These are phyloP conservation scores for Penicillium maclennaniae DNA, from an alignment of 495 filamentous ascomycete genomes.

Conservation along the genomic window DNA sequence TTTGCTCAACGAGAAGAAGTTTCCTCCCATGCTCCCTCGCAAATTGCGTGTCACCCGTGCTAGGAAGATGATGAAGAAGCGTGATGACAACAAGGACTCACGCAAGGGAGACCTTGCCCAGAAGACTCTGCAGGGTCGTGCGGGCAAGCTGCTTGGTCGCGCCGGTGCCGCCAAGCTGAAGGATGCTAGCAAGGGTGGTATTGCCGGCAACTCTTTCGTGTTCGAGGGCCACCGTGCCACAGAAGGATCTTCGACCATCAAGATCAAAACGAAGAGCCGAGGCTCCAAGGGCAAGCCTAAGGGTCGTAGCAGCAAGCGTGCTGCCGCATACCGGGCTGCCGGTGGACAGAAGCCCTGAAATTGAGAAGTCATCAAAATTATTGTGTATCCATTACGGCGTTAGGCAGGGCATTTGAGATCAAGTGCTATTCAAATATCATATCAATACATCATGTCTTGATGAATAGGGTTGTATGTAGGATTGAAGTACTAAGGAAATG, in stretches of 20 bases:
- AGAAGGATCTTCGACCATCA: slow-evolving; percentile 58
- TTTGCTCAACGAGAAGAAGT: slow-evolving; percentile 82
- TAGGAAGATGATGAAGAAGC: slow-evolving; percentile 69
- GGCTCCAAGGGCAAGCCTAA: slow-evolving; percentile 52
- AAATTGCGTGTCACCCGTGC: slow-evolving; percentile 82
- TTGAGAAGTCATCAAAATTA: slow-evolving; percentile 9
- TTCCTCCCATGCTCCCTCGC: slow-evolving; percentile 85
- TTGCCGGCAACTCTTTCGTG: slow-evolving; percentile 58
- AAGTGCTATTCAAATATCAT: slow-evolving; percentile 15
- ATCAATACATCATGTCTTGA: slow-evolving; percentile 6
- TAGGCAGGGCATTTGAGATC: slow-evolving; percentile 18
- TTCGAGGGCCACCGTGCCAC: slow-evolving; percentile 89
- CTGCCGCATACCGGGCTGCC: slow-evolving; percentile 62
- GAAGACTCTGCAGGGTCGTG: slow-evolving; percentile 73
- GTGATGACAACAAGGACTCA: slow-evolving; percentile 45
- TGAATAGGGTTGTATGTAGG: not conserved
- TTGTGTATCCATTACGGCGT: slow-evolving; percentile 22
- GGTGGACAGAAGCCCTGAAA: slow-evolving; percentile 42
- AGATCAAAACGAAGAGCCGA: slow-evolving; percentile 56
- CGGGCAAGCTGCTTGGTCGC: slow-evolving; percentile 75
- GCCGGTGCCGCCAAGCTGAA: slow-evolving; percentile 68
- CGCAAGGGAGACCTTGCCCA: slow-evolving; percentile 58
- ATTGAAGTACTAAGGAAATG: not conserved
- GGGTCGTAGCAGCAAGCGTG: slow-evolving; percentile 51
- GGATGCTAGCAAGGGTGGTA: slow-evolving; percentile 31